Conservation (phyloP, 2,329 filamentous ascomycete genomes). For the Amesomyces nigricolor region DNA sequence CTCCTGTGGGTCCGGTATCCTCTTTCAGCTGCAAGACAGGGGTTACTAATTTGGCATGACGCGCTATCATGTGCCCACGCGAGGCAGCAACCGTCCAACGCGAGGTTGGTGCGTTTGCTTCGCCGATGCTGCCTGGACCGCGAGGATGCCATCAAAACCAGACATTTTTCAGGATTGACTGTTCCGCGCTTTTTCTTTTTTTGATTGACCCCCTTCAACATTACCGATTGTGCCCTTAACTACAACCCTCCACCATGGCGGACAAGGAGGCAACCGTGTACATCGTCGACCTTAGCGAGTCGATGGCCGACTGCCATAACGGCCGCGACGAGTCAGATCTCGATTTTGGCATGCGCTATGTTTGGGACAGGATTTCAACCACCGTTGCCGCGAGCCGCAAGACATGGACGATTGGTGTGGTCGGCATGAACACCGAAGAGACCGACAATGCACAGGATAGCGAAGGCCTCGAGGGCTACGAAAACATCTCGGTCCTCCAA, state of each 20-base stretch:
- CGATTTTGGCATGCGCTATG: constrained; percentile 83
- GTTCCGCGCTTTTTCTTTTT: background rate
- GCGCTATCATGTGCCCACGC: constrained; percentile 25
- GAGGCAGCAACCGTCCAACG: constrained; percentile 19
- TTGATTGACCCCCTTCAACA: background rate
- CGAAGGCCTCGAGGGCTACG: constrained; percentile 66
- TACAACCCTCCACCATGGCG: constrained; percentile 56
- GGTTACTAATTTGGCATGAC: constrained; percentile 14
- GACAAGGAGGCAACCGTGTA: constrained; percentile 92
- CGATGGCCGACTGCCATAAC: constrained; percentile 70
- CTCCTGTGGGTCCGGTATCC: background rate
- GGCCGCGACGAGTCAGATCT: constrained; percentile 74
- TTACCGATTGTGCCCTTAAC: background rate
- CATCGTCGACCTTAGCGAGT: constrained; percentile 78
- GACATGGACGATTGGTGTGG: constrained; percentile 67
- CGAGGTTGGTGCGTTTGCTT: constrained; percentile 3
- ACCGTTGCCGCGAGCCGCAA: constrained; percentile 65
- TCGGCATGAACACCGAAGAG: constrained; percentile 76
- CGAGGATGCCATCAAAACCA: background rate
- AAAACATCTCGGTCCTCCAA: constrained; percentile 77
- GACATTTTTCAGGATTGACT: background rate
- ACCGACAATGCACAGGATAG: constrained; percentile 63
- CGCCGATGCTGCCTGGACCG: constrained; percentile 22
- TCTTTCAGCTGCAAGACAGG: background rate
- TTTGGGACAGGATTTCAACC: constrained; percentile 87